Base-by-base conservation (phyloP, 1,284 basidiomycete genomes). In the Vanrija pseudolonga region DNA sequence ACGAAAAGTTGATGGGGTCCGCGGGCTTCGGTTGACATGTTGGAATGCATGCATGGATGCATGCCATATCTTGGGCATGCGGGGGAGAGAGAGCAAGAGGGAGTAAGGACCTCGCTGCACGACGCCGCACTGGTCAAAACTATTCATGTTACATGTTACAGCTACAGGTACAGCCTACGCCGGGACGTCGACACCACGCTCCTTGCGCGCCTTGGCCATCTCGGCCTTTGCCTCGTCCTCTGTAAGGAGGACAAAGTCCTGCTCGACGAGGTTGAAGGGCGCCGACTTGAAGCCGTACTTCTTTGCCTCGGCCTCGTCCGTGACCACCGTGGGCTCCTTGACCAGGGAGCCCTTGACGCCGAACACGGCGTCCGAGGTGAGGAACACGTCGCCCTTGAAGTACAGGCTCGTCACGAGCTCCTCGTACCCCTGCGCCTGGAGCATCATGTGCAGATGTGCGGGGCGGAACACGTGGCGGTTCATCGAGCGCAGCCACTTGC, bases 391-490 rank as follows among this genome's bases (percentile, higher is more conserved):
- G 17, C 83, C 85, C 54, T 85, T 81, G 19, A 86, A 84, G 72
- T 89, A 93, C 12, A 90, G 69, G 1, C 88, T 83, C 0, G 90
- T 91, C 19, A 81, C 78, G 40, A 93, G 82, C 53, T 82, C 84
- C 67, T 84, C 85, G 69, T 80, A 90, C 22, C 88, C 89, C 7
- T 82, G 79, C 1, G 82, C 85, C 58, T 62, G 51, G 57, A 90
- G 79, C 79, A 84, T 81, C 60, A 90, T 76, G 70, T 92, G 90
- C 57, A 92, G 67, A 70, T 92, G 90, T 46, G 83, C 85, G 15
- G 89, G 89, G 20, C 90, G 82, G 79, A 85, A 84, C 62, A 85
- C 84, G 67, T 92, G 90, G 54, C 90, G 80, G 26, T 81, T 80
- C 9, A 90, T 78, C 0, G 69, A 71, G 3, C 77, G 55, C 22